Base-by-base conservation (phyloP, 371 early-diverging fungal species). In the Nematocida sp. region DNA sequence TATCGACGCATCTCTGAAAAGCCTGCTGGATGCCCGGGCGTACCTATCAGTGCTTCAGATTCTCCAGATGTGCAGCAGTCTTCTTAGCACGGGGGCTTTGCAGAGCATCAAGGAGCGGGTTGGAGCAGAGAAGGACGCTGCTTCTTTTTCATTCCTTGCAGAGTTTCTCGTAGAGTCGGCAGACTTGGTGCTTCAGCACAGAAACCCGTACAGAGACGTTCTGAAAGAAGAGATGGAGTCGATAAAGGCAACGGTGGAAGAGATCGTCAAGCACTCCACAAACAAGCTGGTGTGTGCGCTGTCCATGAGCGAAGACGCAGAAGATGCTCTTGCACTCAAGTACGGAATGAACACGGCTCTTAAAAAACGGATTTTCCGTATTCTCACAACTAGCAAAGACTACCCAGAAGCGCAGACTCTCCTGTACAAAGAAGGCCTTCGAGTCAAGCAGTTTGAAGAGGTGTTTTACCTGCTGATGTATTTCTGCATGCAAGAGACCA, bases 271-370 rank as follows among this genome's bases (percentile, higher is more conserved):
- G 7, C 56, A 60, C 29, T 34, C 46, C 48, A 34, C 56, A 19
- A 4, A 50, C 11, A 55, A 43, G 15, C 32, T 40, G n/a, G 41
- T 45, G 23, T 21, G 27, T 13, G 62, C 56, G 8, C 76, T 60
- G 17, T 48, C 62, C 1, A 46, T 41, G 49, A 48, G 60, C 17
- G 41, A 46, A 1, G 74, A 60, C 32, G 29, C 40, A 27, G 62
- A 43, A 19, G 60, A 70, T 17, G 17, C n/a, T 5, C 36, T 62
- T 17, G 74, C 74, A 5, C 38, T 29, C 7, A 70, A 60, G 32
- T 70, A 38, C 53, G 74, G 74, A 17, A 70, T 70, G 74, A 70
- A 70, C 36, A 70, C 74, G 3, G 25, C 48, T 2, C 62, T 70
- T 34, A 70, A 70, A 56, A 70, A 70, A 62, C 46, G 56, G 23